These are phyloP conservation scores for Alternaria ethzedia DNA, from an alignment of 2,329 filamentous ascomycete genomes.

Conservation along the genomic window DNA sequence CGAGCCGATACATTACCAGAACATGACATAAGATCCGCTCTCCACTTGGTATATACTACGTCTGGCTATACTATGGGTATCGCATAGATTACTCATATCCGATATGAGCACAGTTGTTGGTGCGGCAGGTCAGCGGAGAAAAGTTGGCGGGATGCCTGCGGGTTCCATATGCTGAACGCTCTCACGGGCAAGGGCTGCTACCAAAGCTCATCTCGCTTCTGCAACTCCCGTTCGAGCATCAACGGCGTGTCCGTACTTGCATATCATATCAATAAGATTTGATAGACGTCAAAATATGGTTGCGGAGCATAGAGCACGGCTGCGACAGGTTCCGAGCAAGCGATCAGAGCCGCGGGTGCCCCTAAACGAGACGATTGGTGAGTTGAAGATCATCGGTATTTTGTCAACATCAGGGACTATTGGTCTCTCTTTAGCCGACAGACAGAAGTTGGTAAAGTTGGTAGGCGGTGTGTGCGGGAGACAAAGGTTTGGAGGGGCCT, in stretches of 20 bases:
- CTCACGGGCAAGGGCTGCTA: neutral
- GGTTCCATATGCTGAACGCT: neutral
- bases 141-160: constrained; percentile 30
- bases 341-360: constrained; percentile 8
- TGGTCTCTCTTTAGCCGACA: constrained; percentile 12
- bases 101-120: neutral
- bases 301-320: constrained; percentile 2
- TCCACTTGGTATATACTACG: neutral
- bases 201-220: constrained; percentile 9
- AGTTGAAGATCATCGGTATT: neutral
- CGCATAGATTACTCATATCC: neutral
- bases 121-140: neutral
- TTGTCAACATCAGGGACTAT: constrained; percentile 1
- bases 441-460: neutral
- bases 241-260: constrained; percentile 3
- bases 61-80: neutral
- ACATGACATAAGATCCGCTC: neutral
- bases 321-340: constrained; percentile 9
- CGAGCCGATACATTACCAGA: neutral
- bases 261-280: constrained; percentile 1
- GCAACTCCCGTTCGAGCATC: neutral
- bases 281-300: constrained; percentile 5
- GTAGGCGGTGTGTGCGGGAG: neutral
- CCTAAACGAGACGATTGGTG: constrained; percentile 11
- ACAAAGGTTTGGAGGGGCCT: neutral